These are phyloP conservation scores for Pseudophaeomoniella oleicola DNA, from an alignment of 2,329 filamentous ascomycete species.

Conservation along the genomic window DNA sequence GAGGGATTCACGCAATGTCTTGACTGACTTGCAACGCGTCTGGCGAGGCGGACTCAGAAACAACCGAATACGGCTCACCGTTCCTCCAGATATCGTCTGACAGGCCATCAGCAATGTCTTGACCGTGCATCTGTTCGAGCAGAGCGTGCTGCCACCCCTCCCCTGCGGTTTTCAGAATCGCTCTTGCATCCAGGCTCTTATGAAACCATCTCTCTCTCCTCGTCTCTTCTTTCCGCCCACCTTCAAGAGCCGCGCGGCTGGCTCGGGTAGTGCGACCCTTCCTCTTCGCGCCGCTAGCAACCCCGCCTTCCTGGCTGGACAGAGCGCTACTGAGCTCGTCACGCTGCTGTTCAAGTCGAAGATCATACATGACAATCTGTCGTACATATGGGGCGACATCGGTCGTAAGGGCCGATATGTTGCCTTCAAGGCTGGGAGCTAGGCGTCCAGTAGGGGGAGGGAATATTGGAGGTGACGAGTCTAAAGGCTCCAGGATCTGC, in stretches of 20 bases:
- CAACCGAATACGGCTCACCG: no score
- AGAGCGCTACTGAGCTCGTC: conserved; percentile 47
- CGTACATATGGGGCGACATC: conserved; percentile 89
- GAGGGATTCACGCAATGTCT: no score
- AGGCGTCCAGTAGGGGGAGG: conserved; percentile 19
- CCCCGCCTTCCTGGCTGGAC: conserved; percentile 31
- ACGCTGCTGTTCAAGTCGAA: conserved; percentile 53
- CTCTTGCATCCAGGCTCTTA: conserved; percentile 40
- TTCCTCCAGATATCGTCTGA: no score
- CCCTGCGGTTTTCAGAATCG: conserved; percentile 51
- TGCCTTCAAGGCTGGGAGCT: conserved; percentile 63
- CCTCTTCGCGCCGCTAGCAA: no score
- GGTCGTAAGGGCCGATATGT: conserved; percentile 47
- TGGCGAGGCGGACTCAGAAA: no score
- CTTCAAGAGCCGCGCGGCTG: conserved; percentile 63
- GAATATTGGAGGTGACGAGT: conserved; percentile 21
- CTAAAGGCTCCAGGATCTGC: conserved; percentile 37
- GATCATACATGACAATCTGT: conserved; percentile 64
- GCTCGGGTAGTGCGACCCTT: conserved; percentile 57
- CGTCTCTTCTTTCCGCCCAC: conserved; percentile 51
- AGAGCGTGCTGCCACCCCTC: conserved; percentile 22
- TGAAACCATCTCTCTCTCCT: conserved; percentile 61
- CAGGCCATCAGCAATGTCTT: no score
- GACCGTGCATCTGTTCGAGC: not conserved
- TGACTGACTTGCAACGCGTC: no score